A percentile compares a stretch with the other conserved stretches of the same genome.
Evolutionary conservation across 306 rosid species (phyloP).

Genomic region (Vigna mungo): DNA sequence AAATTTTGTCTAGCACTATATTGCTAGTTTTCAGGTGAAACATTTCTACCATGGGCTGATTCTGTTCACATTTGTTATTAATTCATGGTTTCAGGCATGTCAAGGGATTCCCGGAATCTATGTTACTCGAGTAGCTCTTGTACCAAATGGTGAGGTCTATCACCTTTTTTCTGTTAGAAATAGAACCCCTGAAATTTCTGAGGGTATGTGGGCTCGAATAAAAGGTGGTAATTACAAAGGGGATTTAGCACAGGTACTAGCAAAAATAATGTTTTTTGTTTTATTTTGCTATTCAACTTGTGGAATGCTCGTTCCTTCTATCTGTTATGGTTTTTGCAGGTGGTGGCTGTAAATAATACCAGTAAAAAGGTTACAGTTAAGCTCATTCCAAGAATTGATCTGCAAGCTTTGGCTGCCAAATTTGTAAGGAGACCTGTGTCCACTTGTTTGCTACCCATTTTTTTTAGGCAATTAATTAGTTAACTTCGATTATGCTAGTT

Average conservation of each 20-base stretch:
- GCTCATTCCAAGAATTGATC: slow-evolving; percentile 91
- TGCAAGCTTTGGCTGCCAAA: slow-evolving; percentile 89
- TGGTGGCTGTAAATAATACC: slow-evolving; percentile 68
- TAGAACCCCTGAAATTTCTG: slow-evolving; percentile 65
- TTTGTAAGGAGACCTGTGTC: slow-evolving; percentile 59
- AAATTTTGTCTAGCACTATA: neutral
- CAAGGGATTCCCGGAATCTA: slow-evolving; percentile 80
- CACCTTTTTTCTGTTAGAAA: slow-evolving; percentile 65
- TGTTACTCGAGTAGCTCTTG: slow-evolving; percentile 66
- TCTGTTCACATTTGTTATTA: slow-evolving; percentile 5
- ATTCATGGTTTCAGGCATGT: slow-evolving; percentile 68
- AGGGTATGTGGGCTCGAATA: slow-evolving; percentile 87
- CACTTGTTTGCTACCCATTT: slow-evolving; percentile 15
- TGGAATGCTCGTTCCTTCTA: slow-evolving; percentile 35
- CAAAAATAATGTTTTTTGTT: slow-evolving; percentile 28
- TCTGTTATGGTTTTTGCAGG: slow-evolving; percentile 57
- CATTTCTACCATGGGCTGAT: slow-evolving; percentile 6
- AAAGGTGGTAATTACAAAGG: slow-evolving; percentile 95
- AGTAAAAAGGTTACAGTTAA: slow-evolving; percentile 77
- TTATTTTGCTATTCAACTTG: slow-evolving; percentile 16
- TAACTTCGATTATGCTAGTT: slow-evolving; percentile 28
- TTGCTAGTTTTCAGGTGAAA: slow-evolving; percentile 7
- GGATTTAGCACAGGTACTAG: slow-evolving; percentile 87
- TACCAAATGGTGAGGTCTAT: slow-evolving; percentile 77
- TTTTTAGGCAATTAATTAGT: slow-evolving; percentile 10